These are phyloP conservation scores for Phytophthora syringae DNA, from an alignment of 352 stramenopile species.

Conservation along the genomic window DNA sequence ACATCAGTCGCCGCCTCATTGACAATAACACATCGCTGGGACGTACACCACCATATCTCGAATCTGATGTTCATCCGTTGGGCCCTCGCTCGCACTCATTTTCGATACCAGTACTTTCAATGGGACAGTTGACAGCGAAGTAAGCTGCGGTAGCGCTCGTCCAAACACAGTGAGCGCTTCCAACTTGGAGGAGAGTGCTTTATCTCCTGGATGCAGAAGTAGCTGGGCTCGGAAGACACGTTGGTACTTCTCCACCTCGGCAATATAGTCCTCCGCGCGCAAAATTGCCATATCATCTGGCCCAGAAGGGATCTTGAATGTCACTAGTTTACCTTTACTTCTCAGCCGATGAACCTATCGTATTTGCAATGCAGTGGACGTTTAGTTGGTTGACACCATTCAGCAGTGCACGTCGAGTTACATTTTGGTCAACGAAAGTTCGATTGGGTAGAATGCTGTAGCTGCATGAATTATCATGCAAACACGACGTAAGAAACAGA, in stretches of 20 bases:
- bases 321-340: slow-evolving; percentile 46
- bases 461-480: slow-evolving; percentile 22
- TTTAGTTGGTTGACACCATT: not conserved
- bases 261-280: slow-evolving; percentile 36
- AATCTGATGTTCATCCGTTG: slow-evolving; percentile 14
- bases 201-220: slow-evolving; percentile 21
- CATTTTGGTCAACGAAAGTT: slow-evolving; percentile 71
- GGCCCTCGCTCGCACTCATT: slow-evolving; percentile 14
- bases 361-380: not conserved
- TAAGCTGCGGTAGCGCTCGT: slow-evolving; percentile 36
- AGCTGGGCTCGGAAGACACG: slow-evolving; percentile 37
- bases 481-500: not conserved
- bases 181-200: slow-evolving; percentile 36
- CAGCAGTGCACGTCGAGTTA: slow-evolving; percentile 13
- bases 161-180: slow-evolving; percentile 48
- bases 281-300: slow-evolving; percentile 48
- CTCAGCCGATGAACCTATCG: slow-evolving; percentile 54
- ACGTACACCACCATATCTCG: slow-evolving; percentile 45
- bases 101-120: slow-evolving; percentile 36
- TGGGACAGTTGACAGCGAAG: slow-evolving; percentile 37
- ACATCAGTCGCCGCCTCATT: not conserved
- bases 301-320: slow-evolving; percentile 57
- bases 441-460: slow-evolving; percentile 66
- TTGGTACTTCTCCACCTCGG: slow-evolving; percentile 48
- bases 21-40: not conserved